Evolutionary conservation across 305 asterid genomes (phyloP), one percentile per base, ranked within the genome.

Genomic region (Fraxinus albicans): DNA sequence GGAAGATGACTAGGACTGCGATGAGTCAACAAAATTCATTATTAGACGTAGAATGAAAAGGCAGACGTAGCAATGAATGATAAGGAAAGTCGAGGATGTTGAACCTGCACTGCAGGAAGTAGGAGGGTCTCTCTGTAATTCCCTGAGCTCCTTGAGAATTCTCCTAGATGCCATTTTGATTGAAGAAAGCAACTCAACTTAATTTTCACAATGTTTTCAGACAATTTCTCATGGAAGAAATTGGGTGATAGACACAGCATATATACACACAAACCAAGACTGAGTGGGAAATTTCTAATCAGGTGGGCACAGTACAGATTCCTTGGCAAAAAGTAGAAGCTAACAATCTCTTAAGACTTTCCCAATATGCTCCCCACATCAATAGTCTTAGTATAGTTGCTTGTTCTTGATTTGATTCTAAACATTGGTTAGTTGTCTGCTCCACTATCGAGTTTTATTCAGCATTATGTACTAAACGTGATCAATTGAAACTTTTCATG

Each of bases 31-130:
- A 53, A 53, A 53, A 15, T 53, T 53, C 8, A 53, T 53, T 17
- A 17, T 17, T 17, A 53, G 63, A 17, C 8, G 8, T 17, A 53
- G 23, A 53, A 53, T 1, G 23, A 17, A 53, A 53, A 17, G 8
- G 23, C 63, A 0, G 8, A 17, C 3, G 4, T 67, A 3, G 2
- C 34, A 0, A 23, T 25, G 73, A 23, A 23, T 3, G 15, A 65
- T 23, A 8, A 65, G 33, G 73, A 1, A 65, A 65, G 36, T 25
- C 7, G 63, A 53, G 23, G 10, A 8, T 4, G 73, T 53, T 33
- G 34, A 84, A 87, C 96, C 97, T 88, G 97, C 97, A 83, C 97
- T 91, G 89, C 96, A 93, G 65, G 96, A 93, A 78, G 95, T 93
- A 0, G 97, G 97, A 85, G 97, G 96, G 83, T 93, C 97, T 87